These are phyloP conservation scores for Wickerhamiella australiensis DNA, from an alignment of 805 yeast genomes.

Conservation along the genomic window DNA sequence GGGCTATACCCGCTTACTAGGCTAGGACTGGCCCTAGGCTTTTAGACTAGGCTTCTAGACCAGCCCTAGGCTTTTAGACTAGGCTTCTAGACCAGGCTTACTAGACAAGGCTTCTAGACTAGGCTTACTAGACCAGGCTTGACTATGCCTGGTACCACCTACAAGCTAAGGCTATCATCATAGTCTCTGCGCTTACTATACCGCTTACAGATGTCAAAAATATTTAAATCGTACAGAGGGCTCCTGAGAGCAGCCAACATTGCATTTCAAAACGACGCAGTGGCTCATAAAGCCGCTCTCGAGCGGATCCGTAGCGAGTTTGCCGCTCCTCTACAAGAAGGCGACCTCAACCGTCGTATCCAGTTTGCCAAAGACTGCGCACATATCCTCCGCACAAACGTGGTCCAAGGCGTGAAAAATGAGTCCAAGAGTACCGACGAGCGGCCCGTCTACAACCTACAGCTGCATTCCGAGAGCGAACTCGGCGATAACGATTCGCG, in stretches of 20 bases:
- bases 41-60: too few species aligned
- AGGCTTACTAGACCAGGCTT: too few species aligned
- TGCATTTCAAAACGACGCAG: constrained; percentile 19
- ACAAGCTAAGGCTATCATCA: too few species aligned
- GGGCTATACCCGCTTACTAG: too few species aligned
- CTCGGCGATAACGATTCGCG: constrained; percentile 70
- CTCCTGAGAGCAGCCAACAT: constrained; percentile 21
- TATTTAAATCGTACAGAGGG: constrained; percentile 16
- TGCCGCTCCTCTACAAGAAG: constrained; percentile 12
- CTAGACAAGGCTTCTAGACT: too few species aligned
- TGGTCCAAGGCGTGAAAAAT: constrained; percentile 64
- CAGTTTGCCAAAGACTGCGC: constrained; percentile 59
- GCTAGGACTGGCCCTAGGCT: too few species aligned
- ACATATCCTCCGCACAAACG: constrained; percentile 50
- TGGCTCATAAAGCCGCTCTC: constrained; percentile 18
- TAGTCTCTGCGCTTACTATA: not conserved
- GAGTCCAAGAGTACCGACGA: constrained; percentile 21
- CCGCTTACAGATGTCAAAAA: constrained; percentile 12
- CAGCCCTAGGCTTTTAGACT: too few species aligned
- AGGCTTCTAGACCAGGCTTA: too few species aligned
- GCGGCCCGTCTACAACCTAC: constrained; percentile 33
- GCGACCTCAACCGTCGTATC: constrained; percentile 38
- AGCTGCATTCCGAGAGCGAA: constrained; percentile 72
- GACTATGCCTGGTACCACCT: too few species aligned
- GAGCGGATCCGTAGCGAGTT: constrained; percentile 18